Evolutionary conservation across 768 basidiomycete species (phyloP), one percentile per base, ranked within the genome.

Genomic region (Russula foetens): DNA sequence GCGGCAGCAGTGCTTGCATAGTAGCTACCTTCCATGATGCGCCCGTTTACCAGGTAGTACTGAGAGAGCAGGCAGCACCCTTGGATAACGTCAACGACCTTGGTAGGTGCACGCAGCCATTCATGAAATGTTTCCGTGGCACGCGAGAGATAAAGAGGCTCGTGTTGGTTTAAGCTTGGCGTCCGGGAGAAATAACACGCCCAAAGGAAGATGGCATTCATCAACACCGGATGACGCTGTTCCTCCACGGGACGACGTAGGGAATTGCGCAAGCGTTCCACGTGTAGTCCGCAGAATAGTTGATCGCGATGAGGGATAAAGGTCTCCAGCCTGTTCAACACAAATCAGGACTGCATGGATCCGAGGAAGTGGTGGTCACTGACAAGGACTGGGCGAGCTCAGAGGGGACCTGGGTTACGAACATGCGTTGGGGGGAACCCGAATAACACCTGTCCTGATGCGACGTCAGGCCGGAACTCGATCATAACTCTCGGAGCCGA

Each of bases 191-290:
- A 78, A 69, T 86, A 88, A 70, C 88, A 91, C 2, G 88, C 85
- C 85, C 89, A 90, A 7, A 91, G 81, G 69, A 84, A 92, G 68
- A 91, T 85, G 62, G 88, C 79, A 68, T 90, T 88, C 78, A 90
- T 82, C 15, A 92, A 78, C 56, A 80, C 82, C 9, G 90, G 84
- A 67, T 92, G 90, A 21, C 83, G 83, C 57, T 86, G 87, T 59
- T 88, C 83, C 49, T 79, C 65, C 4, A 70, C 56, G 17, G 84
- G 80, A 6, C 77, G 75, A 46, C 72, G 74, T 44, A 90, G 74
- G 35, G 83, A 83, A 50, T 86, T 84, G 33, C 84, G 76, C 49
- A 92, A 75, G 48, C 80, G 80, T 19, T 80, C 83, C 70, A 85
- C 82, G 70, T 90, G 80, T 56, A 89, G 74, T 56, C 84, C 86